Evolutionary conservation across 257 asterid species (phyloP), one percentile per base, ranked within the genome.

Genomic region (Gentiana straminea): DNA sequence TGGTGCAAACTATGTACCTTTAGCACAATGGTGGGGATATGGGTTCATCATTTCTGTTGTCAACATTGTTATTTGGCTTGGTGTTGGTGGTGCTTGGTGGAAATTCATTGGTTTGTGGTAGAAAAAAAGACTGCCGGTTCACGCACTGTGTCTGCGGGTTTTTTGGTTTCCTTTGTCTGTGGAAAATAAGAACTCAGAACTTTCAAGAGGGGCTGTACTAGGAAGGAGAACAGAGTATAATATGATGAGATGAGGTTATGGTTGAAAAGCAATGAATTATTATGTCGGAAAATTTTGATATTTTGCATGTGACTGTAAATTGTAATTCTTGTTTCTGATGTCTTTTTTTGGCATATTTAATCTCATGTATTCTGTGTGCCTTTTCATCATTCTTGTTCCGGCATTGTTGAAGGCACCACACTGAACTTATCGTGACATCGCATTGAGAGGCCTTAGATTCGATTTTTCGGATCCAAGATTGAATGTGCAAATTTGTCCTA

Each of bases 71-170:
- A 92, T 92, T 52, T 92, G 97, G 97, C 93, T 92, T 4, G 95
- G 95, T 4, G 77, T 84, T 33, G 98, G 98, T 50, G 98, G 97
- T 10, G 7, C 74, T 5, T 91, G 96, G 98, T 91, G 98, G 98
- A 91, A 84, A 78, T 69, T 70, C 64, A 84, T 91, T 10, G 97
- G 95, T 65, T 80, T 91, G 74, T 91, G 93, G 84, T 88, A 15
- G 24, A 15, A 15, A 15, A 15, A 15, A 82, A 68, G 60, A 60
- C 33, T 41, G 51, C 58, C 51, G 56, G 6, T 41, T 54, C 7
- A 10, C 11, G 35, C 50, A 8, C n/a, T 47, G 36, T 54, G 15
- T 13, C 51, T 24, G 3, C 45, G 36, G 58, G 55, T 36, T 33
- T 11, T 8, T 12, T 10, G 55, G 48, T 53, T 58, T 47, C 49